These are phyloP conservation scores for Diversispora eburnea DNA, from an alignment of 192 early-diverging fungal genomes.

Conservation along the genomic window DNA sequence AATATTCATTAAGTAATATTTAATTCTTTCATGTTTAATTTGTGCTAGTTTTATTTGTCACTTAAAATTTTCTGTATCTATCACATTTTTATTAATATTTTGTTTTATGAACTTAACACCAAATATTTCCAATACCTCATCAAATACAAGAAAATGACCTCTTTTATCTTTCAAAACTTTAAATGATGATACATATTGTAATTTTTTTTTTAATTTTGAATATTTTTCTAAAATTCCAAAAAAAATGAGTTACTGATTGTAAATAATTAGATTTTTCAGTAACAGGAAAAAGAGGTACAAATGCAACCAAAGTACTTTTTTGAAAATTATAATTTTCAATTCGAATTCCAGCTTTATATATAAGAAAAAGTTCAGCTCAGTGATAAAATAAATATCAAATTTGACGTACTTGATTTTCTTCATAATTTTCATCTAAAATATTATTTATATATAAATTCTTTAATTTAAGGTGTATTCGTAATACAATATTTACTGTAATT, in stretches of 20 bases:
- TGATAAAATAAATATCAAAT: neutral
- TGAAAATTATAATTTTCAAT: neutral
- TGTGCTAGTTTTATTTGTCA: neutral
- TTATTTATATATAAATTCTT: neutral
- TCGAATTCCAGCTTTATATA: neutral
- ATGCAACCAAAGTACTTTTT: neutral
- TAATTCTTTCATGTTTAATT: neutral
- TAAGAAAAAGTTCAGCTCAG: neutral
- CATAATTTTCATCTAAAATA: conserved; percentile 12
- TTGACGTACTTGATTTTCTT: neutral
- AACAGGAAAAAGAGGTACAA: neutral
- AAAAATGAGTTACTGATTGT: conserved; percentile 11
- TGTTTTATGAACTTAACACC: conserved; percentile 9
- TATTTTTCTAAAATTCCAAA: neutral
- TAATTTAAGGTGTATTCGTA: neutral
- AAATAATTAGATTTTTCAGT: neutral
- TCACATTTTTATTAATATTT: neutral
- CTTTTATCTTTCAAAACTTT: neutral
- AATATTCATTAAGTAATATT: conserved; percentile 13
- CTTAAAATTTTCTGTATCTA: conserved; percentile 6
- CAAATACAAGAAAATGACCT: neutral
- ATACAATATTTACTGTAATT: neutral
- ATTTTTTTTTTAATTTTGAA: neutral
- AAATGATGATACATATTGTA: neutral
- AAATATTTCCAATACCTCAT: neutral